Evolutionary conservation across 129 eudicot species (phyloP).

Genomic region (Arctium minus): DNA sequence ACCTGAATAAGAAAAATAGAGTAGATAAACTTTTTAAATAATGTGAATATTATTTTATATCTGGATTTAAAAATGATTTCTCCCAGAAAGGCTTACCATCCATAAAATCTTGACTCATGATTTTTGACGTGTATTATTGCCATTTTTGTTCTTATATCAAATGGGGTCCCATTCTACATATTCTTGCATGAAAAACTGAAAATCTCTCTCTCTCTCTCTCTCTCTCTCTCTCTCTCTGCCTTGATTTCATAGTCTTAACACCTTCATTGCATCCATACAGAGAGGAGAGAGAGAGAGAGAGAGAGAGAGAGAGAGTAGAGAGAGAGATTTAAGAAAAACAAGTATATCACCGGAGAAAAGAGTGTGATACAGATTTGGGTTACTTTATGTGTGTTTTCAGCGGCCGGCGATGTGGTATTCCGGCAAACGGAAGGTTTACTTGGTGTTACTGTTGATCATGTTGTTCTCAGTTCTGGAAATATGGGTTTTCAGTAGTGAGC

Average conservation of each 20-base stretch:
- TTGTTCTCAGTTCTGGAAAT: constrained; percentile 38
- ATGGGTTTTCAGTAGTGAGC: constrained; percentile 33
- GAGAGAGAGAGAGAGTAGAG: neutral
- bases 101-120: neutral
- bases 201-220: constrained; percentile 19
- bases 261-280: neutral
- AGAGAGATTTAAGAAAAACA: neutral
- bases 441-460: constrained; percentile 34
- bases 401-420: constrained; percentile 57
- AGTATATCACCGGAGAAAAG: neutral
- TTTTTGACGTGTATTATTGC: neutral
- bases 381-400: constrained; percentile 47
- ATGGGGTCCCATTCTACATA: constrained; percentile 13
- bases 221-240: constrained; percentile 20
- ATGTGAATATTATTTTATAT: neutral
- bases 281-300: neutral
- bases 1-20: neutral
- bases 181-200: constrained; percentile 28
- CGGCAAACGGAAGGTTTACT: constrained; percentile 31
- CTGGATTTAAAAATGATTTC: neutral
- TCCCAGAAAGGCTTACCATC: neutral
- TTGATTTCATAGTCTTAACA: neutral
- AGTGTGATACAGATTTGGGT: neutral
- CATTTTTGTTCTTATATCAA: constrained; percentile 22
- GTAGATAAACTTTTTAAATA: neutral